phyloP scores from a whole-genome alignment of 2,329 filamentous ascomycete genomes.

The Ceratocystis cacaofunesta region DNA sequence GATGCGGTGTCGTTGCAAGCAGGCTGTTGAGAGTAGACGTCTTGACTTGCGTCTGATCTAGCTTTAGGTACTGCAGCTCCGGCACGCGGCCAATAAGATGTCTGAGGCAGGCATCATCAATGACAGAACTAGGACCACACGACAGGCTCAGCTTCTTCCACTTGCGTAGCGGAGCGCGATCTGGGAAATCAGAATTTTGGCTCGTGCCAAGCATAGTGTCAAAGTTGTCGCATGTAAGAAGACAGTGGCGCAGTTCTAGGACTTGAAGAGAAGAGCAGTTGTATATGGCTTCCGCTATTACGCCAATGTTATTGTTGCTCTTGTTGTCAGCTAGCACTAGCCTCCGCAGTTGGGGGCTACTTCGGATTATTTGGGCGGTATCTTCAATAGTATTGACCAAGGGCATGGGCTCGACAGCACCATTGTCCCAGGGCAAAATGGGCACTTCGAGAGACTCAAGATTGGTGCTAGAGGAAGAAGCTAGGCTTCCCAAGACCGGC shows the following conservation, averaged over 20 bases:
- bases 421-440: background rate
- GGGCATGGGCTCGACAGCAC: background rate
- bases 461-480: background rate
- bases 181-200: background rate
- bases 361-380: background rate
- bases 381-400: background rate
- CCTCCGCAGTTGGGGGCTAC: background rate
- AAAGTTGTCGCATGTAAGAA: background rate
- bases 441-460: background rate
- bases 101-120: background rate
- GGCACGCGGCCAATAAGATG: background rate
- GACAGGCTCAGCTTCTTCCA: slow-evolving; percentile 3
- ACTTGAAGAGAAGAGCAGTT: background rate
- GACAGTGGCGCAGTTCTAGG: background rate
- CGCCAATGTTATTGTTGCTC: background rate
- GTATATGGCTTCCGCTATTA: background rate
- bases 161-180: background rate
- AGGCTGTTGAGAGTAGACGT: background rate
- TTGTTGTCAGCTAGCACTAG: background rate
- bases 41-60: background rate
- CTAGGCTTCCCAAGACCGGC: background rate
- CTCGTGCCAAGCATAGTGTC: background rate
- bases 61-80: slow-evolving; percentile 1
- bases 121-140: background rate
- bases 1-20: background rate